phyloP scores from a whole-genome alignment of 2,329 filamentous ascomycete genomes.

The Cadophora sp. region DNA sequence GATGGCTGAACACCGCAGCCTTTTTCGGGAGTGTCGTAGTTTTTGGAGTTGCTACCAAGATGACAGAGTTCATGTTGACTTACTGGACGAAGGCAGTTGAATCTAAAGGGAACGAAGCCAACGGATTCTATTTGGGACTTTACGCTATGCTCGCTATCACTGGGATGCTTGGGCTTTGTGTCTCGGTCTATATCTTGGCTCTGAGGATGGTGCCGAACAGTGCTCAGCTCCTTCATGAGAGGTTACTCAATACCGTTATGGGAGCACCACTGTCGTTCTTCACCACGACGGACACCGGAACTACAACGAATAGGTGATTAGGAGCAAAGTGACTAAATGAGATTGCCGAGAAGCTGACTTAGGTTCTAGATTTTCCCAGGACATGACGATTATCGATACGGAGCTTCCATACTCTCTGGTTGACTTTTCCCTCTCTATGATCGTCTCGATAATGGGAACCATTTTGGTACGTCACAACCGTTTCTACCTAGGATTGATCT shows the following conservation, averaged over 20 bases:
- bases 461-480: background rate
- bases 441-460: background rate
- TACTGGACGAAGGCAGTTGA: constrained; percentile 16
- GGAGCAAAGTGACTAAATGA: too few relatives aligned
- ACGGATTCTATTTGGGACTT: constrained; percentile 29
- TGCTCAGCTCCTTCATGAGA: background rate
- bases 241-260: background rate
- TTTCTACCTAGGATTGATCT: background rate
- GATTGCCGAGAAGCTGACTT: background rate
- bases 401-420: constrained; percentile 36
- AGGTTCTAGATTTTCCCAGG: constrained; percentile 38
- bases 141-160: constrained; percentile 17
- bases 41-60: constrained; percentile 27
- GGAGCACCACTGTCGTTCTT: constrained; percentile 8
- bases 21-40: constrained; percentile 37
- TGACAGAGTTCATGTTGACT: constrained; percentile 50
- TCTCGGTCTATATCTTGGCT: constrained; percentile 30
- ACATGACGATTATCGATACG: constrained; percentile 41
- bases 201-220: constrained; percentile 27
- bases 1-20: constrained; percentile 20
- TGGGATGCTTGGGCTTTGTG: constrained; percentile 11
- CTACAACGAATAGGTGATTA: constrained; percentile 19
- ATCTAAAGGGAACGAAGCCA: constrained; percentile 25
- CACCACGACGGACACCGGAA: constrained; percentile 1
- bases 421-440: background rate